These are phyloP conservation scores for Eragrostis tef DNA, from an alignment of 202 grass and related monocot genomes.

Conservation along the genomic window DNA sequence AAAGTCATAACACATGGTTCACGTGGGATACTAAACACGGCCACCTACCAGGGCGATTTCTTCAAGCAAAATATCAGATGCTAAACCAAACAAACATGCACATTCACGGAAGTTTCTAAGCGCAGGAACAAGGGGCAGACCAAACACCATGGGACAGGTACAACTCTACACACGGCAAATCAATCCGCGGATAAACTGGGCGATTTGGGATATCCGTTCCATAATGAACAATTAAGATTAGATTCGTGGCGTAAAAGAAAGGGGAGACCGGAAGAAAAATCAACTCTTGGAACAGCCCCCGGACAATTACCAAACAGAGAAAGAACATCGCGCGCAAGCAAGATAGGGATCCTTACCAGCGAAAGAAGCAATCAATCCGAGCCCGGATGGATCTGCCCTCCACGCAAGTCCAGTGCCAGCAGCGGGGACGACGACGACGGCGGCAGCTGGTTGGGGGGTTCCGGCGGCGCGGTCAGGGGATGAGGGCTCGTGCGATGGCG, in stretches of 20 bases:
- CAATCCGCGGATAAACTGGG: background rate
- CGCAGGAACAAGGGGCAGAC: background rate
- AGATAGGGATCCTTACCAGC: slow-evolving; percentile 24
- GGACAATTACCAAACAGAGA: background rate
- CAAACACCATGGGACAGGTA: background rate
- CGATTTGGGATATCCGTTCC: background rate
- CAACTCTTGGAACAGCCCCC: background rate
- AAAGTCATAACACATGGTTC: background rate
- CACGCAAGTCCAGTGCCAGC: background rate
- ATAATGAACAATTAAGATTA: background rate
- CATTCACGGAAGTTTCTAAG: background rate
- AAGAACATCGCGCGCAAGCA: background rate
- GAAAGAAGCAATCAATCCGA: background rate
- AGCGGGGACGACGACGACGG: background rate
- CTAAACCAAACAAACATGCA: background rate
- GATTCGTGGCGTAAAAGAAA: background rate
- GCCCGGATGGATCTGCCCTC: slow-evolving; percentile 15
- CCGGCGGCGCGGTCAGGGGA: background rate
- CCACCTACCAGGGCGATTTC: background rate
- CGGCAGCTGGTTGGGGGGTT: background rate
- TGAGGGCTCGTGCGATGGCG: background rate
- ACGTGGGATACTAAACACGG: slow-evolving; percentile 10
- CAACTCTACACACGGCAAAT: background rate
- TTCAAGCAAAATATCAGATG: background rate
- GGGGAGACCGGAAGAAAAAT: background rate